Evolutionary conservation across 108 stramenopile genomes (phyloP).

Genomic region (Fistulifera pelliculosa): DNA sequence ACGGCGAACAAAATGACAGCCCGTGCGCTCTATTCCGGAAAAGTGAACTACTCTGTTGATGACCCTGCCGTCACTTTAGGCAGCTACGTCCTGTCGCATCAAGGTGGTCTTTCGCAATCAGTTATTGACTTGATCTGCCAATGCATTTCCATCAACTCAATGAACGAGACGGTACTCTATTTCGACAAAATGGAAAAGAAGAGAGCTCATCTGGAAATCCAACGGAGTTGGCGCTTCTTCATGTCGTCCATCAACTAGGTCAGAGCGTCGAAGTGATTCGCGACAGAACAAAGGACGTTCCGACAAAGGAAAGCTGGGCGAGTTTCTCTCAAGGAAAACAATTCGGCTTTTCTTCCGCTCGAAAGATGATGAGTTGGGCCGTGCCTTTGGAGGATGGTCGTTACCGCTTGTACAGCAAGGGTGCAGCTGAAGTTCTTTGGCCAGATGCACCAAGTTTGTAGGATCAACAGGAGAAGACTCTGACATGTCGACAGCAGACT

Average conservation of each 20-base stretch:
- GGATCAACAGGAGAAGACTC: constrained; percentile 17
- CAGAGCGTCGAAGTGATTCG: constrained; percentile 55
- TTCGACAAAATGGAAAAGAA: constrained; percentile 24
- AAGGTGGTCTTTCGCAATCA: constrained; percentile 19
- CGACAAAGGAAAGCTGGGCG: constrained; percentile 44
- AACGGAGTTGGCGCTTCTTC: constrained; percentile 90
- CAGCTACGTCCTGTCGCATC: constrained; percentile 28
- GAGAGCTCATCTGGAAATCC: constrained; percentile 73
- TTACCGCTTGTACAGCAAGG: constrained; percentile 80
- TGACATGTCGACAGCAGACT: constrained; percentile 24
- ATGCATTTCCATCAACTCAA: constrained; percentile 63
- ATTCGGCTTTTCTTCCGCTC: constrained; percentile 79
- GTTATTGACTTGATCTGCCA: constrained; percentile 36
- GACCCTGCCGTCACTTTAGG: constrained; percentile 49
- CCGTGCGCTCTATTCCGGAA: constrained; percentile 41
- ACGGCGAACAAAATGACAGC: constrained; percentile 97
- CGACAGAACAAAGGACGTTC: constrained; percentile 52
- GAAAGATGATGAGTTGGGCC: constrained; percentile 91
- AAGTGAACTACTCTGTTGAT: constrained; percentile 32
- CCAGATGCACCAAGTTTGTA: constrained; percentile 36
- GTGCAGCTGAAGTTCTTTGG: constrained; percentile 75
- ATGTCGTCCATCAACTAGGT: constrained; percentile 52
- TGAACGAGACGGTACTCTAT: constrained; percentile 71
- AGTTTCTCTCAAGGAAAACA: constrained; percentile 67
- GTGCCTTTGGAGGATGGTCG: constrained; percentile 57